Conservation (phyloP, 371 early-diverging fungal species). For the Coemansia sp. region DNA sequence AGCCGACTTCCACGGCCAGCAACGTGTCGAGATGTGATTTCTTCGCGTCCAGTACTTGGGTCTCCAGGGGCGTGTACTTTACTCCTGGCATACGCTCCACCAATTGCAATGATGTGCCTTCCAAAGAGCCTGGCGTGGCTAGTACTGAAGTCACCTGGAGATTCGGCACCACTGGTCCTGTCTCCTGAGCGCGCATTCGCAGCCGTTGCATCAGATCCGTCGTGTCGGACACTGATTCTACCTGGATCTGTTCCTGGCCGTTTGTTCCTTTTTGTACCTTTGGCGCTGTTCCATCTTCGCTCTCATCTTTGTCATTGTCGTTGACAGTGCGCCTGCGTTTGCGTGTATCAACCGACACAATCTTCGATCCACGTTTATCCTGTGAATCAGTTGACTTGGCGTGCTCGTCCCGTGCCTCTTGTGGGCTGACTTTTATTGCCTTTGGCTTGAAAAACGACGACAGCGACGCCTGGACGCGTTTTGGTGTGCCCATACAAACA, state of each 20-base stretch:
- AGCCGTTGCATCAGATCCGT: slow-evolving; percentile 21
- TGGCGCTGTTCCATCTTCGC: neutral
- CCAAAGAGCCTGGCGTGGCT: slow-evolving; percentile 5
- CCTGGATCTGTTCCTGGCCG: neutral
- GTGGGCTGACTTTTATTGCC: neutral
- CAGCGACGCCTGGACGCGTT: slow-evolving; percentile 37
- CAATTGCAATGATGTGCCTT: slow-evolving; percentile 32
- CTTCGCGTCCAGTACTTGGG: slow-evolving; percentile 74
- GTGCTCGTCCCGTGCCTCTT: neutral
- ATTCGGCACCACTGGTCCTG: neutral
- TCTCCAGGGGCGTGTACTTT: slow-evolving; percentile 77
- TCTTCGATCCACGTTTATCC: neutral
- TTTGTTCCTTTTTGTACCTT: neutral
- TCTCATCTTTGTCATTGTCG: neutral
- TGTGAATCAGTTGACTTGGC: too few species aligned
- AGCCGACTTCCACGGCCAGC: slow-evolving; percentile 84
- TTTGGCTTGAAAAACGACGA: slow-evolving; percentile 40
- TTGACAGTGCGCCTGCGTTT: neutral
- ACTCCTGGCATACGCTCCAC: slow-evolving; percentile 28
- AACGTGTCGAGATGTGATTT: slow-evolving; percentile 66
- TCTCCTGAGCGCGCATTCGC: slow-evolving; percentile 21
- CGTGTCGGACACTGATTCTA: slow-evolving; percentile 21
- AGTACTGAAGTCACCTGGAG: neutral
- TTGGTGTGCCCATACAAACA: slow-evolving; percentile 23
- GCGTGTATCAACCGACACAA: neutral